A percentile compares a stretch with the other conserved stretches of the same genome.
Conservation (phyloP, 192 early-diverging fungal genomes). For the Coemansia sp. region DNA sequence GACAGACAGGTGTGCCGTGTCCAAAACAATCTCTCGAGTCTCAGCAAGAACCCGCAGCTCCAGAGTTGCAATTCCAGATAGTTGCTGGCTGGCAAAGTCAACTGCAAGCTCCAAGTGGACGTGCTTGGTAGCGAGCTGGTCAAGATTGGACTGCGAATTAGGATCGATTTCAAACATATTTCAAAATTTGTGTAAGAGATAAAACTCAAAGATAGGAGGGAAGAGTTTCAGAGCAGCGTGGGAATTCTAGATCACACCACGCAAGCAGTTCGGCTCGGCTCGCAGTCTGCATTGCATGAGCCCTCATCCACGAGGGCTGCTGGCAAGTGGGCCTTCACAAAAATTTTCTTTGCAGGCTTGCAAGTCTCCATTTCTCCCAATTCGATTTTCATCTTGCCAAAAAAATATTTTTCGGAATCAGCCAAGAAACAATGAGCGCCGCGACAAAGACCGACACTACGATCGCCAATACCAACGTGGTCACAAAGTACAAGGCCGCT, state of each 20-base stretch:
- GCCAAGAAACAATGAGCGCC: conserved; percentile 35
- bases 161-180: conserved; percentile 67
- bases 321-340: background rate
- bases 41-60: conserved; percentile 60
- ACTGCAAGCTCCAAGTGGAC: conserved; percentile 74
- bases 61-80: conserved; percentile 70
- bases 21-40: conserved; percentile 67
- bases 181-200: background rate
- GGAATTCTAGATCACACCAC: background rate
- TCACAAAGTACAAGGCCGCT: conserved; percentile 92
- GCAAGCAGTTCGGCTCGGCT: background rate
- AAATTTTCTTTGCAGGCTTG: conserved; percentile 1
- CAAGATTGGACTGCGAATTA: conserved; percentile 81
- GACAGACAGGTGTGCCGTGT: conserved; percentile 60
- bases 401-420: conserved; percentile 2
- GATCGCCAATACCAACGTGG: conserved; percentile 72
- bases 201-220: background rate
- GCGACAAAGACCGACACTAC: conserved; percentile 52
- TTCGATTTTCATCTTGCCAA: background rate
- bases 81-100: conserved; percentile 73
- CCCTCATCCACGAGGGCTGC: background rate
- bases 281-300: background rate
- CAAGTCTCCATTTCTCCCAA: background rate
- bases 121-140: conserved; percentile 73
- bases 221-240: background rate